phyloP scores from a whole-genome alignment of 352 stramenopile genomes.

The Globisporangium cederbergense region DNA sequence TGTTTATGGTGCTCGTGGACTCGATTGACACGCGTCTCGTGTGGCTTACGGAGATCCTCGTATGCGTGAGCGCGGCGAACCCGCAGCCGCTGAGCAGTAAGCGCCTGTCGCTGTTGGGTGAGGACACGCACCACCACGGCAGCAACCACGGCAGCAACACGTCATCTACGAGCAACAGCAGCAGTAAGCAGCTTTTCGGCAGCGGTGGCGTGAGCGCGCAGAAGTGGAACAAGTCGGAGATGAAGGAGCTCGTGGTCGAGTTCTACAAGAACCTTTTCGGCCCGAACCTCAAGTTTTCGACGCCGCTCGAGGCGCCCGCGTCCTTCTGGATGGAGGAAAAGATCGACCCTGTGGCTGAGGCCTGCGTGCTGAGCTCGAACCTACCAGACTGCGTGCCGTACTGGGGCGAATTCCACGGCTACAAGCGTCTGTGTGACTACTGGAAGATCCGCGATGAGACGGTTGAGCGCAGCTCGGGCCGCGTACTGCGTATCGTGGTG shows the following conservation, averaged over 20 bases:
- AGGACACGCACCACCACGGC: constrained; percentile 25
- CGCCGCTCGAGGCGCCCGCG: constrained; percentile 65
- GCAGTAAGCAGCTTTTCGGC: constrained; percentile 9
- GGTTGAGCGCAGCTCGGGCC: constrained; percentile 74
- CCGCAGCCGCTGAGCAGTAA: constrained; percentile 36
- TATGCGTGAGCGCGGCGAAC: constrained; percentile 51
- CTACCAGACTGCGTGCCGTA: constrained; percentile 82
- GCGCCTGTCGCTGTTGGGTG: constrained; percentile 52
- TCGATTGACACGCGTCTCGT: constrained; percentile 79
- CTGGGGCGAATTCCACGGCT: constrained; percentile 87
- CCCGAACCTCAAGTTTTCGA: constrained; percentile 75
- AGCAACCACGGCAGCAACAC: constrained; percentile 18
- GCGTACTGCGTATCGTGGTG: constrained; percentile 77
- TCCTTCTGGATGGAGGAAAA: constrained; percentile 87
- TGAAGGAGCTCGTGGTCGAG: constrained; percentile 71
- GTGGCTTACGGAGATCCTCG: constrained; percentile 80
- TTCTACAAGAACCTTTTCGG: constrained; percentile 82
- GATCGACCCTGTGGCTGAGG: constrained; percentile 67
- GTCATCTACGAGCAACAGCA: constrained; percentile 18
- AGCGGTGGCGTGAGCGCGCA: constrained; percentile 26
- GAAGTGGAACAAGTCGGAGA: constrained; percentile 62
- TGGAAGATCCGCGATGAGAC: constrained; percentile 88
- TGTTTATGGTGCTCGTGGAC: constrained; percentile 84
- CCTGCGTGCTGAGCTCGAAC: constrained; percentile 82
- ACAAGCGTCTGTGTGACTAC: constrained; percentile 85